phyloP scores from a whole-genome alignment of 2,329 filamentous ascomycete genomes.

The Orbilia blumenaviensis region DNA sequence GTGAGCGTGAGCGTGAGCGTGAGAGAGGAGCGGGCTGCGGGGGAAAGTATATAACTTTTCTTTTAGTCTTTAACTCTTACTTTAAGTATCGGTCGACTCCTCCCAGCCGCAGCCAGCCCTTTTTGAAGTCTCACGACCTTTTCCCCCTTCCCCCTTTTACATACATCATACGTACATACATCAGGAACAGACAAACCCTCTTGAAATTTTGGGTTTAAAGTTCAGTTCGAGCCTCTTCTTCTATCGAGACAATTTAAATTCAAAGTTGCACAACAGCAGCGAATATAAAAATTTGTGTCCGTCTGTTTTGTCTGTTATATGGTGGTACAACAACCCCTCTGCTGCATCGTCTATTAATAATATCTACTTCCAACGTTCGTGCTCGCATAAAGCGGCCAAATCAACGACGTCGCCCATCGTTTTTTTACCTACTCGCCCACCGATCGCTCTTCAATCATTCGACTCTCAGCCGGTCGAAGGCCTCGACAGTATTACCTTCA shows the following conservation, averaged over 20 bases:
- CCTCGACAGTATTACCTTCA: background rate
- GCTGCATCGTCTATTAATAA: background rate
- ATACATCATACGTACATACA: background rate
- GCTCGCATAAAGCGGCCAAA: background rate
- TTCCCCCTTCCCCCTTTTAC: background rate
- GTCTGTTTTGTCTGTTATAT: too few species aligned
- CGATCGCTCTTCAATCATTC: background rate
- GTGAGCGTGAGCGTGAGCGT: too few species aligned
- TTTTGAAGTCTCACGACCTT: slow-evolving; percentile 22
- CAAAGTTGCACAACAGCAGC: background rate
- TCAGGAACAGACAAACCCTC: too few species aligned
- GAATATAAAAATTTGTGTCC: too few species aligned
- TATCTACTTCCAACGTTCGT: background rate
- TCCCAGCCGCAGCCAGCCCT: too few species aligned
- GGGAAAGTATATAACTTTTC: background rate
- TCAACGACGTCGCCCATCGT: background rate
- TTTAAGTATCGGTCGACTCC: background rate
- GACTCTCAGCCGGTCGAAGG: background rate
- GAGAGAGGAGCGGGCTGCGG: too few species aligned
- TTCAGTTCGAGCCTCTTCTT: too few species aligned
- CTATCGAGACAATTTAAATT: too few species aligned
- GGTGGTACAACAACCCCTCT: too few species aligned
- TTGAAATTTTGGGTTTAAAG: too few species aligned
- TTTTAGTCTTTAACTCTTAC: too few species aligned
- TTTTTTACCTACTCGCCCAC: too few species aligned